Conservation (phyloP, 805 yeast genomes). For the Maudiozyma serrabonitensis region DNA sequence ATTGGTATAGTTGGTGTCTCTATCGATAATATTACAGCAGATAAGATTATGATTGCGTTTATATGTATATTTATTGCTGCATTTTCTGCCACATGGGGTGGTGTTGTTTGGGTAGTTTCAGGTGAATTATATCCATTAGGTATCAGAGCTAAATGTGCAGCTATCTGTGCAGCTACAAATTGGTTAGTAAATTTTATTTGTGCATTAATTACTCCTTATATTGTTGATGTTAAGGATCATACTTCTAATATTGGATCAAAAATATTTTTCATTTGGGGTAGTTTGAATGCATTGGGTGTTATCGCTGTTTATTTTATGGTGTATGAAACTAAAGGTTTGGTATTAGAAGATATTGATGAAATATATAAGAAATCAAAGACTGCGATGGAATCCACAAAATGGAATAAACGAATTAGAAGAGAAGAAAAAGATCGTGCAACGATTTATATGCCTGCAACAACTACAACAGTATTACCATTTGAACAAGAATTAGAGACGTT, state of each 20-base stretch:
- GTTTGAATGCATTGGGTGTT: slow-evolving; percentile 49
- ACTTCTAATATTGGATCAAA: slow-evolving; percentile 62
- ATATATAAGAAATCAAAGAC: slow-evolving; percentile 51
- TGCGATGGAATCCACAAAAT: slow-evolving; percentile 42
- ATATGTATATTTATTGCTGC: slow-evolving; percentile 67
- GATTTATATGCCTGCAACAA: neutral
- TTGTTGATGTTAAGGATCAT: slow-evolving; percentile 58
- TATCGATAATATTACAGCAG: slow-evolving; percentile 37
- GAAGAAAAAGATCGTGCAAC: slow-evolving; percentile 1
- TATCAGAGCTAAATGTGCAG: slow-evolving; percentile 67
- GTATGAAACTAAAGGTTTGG: slow-evolving; percentile 72
- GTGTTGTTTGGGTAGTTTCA: slow-evolving; percentile 63
- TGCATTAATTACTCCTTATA: slow-evolving; percentile 66
- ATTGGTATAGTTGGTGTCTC: slow-evolving; percentile 58
- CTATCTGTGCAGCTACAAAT: slow-evolving; percentile 67
- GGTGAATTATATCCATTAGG: slow-evolving; percentile 62
- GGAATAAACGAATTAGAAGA: slow-evolving; percentile 25
- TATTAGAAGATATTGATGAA: slow-evolving; percentile 74
- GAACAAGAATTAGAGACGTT: neutral
- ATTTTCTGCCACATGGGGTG: slow-evolving; percentile 80
- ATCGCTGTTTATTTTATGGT: slow-evolving; percentile 56
- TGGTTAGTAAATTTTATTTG: slow-evolving; percentile 72
- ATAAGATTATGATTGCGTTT: slow-evolving; percentile 50
- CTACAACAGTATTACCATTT: neutral
- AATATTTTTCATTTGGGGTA: slow-evolving; percentile 77